A percentile compares a stretch with the other conserved stretches of the same genome.
Evolutionary conservation across 176 grass and related monocot species (phyloP).

Genomic region (Paspalum vaginatum): DNA sequence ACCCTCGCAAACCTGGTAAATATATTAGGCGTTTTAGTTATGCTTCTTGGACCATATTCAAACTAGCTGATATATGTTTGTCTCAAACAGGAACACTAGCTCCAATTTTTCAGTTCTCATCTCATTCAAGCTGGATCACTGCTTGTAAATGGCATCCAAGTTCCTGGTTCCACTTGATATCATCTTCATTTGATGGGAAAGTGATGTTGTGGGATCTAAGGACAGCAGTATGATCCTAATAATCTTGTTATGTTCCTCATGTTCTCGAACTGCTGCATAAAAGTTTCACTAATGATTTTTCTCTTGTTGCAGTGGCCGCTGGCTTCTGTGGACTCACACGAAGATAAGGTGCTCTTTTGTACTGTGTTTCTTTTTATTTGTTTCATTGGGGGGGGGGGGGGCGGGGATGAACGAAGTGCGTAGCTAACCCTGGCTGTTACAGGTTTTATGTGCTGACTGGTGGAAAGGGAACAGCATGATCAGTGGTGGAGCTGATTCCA

Average conservation of each 20-base stretch:
- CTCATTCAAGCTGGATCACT: conserved; percentile 87
- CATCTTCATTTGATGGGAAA: conserved; percentile 94
- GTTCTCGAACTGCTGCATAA: not conserved
- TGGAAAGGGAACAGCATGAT: conserved; percentile 81
- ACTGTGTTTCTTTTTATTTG: not conserved
- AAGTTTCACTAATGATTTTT: conserved; percentile 7
- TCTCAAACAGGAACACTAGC: conserved; percentile 68
- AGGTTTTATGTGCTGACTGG: conserved; percentile 91
- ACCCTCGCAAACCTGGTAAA: conserved; percentile 97
- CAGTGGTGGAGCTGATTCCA: conserved; percentile 97
- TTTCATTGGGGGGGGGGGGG: not conserved
- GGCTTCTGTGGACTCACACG: conserved; percentile 72
- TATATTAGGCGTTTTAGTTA: conserved; percentile 3
- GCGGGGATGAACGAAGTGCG: not conserved
- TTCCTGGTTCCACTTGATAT: conserved; percentile 92
- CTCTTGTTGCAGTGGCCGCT: conserved; percentile 78
- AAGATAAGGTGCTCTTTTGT: conserved; percentile 66
- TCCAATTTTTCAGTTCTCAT: conserved; percentile 94
- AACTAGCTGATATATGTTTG: conserved; percentile 32
- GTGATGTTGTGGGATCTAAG: conserved; percentile 99
- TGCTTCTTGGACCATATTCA: conserved; percentile 17
- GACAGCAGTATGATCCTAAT: conserved; percentile 72
- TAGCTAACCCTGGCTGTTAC: conserved; percentile 14
- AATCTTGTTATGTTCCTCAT: conserved; percentile 18
- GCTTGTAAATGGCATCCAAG: conserved; percentile 88